These are phyloP conservation scores for Boletus bicolor DNA, from an alignment of 768 basidiomycete genomes.

Conservation along the genomic window DNA sequence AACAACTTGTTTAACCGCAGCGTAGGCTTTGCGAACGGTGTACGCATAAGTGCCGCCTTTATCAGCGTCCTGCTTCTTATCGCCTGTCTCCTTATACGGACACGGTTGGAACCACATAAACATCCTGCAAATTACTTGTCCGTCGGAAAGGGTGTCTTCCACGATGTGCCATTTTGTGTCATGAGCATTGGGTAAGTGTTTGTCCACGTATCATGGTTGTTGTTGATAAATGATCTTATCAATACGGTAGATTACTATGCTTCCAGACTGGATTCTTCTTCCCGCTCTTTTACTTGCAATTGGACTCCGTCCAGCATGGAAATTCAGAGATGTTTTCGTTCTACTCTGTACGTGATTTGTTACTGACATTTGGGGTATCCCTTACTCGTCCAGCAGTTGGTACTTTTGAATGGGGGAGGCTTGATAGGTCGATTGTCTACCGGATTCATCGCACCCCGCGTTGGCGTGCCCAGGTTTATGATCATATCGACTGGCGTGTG, in stretches of 20 bases:
- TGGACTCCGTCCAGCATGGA: constrained; percentile 48
- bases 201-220: neutral
- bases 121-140: constrained; percentile 12
- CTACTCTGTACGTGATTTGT: constrained; percentile 41
- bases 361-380: neutral
- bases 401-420: constrained; percentile 50
- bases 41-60: constrained; percentile 47
- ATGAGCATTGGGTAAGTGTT: constrained; percentile 22
- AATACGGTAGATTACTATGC: constrained; percentile 13
- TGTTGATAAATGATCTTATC: neutral
- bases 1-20: constrained; percentile 22
- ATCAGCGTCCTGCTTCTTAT: constrained; percentile 35
- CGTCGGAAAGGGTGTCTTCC: constrained; percentile 12
- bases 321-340: constrained; percentile 49
- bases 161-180: constrained; percentile 18
- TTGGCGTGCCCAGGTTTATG: constrained; percentile 45
- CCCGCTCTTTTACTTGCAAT: constrained; percentile 56
- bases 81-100: constrained; percentile 33
- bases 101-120: constrained; percentile 37
- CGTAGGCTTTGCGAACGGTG: constrained; percentile 44
- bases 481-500: constrained; percentile 33
- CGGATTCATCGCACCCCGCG: constrained; percentile 37
- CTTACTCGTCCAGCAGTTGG: constrained; percentile 40
- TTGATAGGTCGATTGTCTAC: constrained; percentile 51
- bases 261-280: constrained; percentile 42